Evolutionary conservation across 2,329 filamentous ascomycete genomes (phyloP), one percentile per base, ranked within the genome.

Genomic region (Ceratocystis ficicola): DNA sequence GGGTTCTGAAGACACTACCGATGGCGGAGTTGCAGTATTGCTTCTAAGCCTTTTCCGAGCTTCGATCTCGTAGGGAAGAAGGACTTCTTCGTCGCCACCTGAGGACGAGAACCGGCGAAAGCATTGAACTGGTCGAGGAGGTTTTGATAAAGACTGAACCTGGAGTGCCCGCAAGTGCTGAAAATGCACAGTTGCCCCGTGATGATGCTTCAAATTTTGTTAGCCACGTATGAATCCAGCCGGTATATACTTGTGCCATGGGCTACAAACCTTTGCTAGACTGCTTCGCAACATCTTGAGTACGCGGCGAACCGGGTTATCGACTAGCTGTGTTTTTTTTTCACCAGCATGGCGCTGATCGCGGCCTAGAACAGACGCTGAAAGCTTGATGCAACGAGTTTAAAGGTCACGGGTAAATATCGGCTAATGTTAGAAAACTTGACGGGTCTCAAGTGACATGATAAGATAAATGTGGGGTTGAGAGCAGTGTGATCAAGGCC

Each of bases 151-250:
- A 32, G 64, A 22, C 30, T 65, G 63, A 50, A 25, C 57, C 55
- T 68, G 66, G 52, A 36, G 36, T 44, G 61, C 60, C 20, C 66
- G 64, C 15, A 65, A 32, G 44, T 44, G 64, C 50, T 65, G 66
- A 12, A 68, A 61, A 50, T 63, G 61, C 22, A 64, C 50, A 63
- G 64, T 57, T 63, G 61, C 66, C 52, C 66, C 66, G 52, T 55
- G 66, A 55, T 68, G 66, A 61, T 65, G 63, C 66, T 68, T 52
- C 25, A 66, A 46, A n/a, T 2, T 30, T 62, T 64, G 48, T 48
- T 30, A 62, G 48, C 10, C 2, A 22, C 20, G 20, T n/a, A 62
- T 28, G 8, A 32, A 50, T 20, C 52, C 17, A n/a, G 3, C 7
- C 32, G 25, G 1, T 5, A 50, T 7, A 7, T 20, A 50, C n/a